Conservation (phyloP, 2,329 filamentous ascomycete species). For the Colletotrichum sansevieriae region DNA sequence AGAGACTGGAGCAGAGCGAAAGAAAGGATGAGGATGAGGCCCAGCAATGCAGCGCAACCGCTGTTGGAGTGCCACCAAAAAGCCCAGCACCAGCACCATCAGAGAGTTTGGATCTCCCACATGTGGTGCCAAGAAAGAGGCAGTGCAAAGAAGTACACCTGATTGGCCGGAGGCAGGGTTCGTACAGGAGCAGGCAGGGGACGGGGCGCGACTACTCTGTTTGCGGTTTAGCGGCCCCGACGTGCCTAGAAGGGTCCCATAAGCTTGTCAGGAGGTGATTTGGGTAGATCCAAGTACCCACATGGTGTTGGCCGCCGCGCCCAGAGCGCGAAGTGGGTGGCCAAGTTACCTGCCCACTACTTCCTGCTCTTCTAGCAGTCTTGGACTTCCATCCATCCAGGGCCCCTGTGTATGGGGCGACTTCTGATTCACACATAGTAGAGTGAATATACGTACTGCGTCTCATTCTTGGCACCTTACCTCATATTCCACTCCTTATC, state of each 20-base stretch:
- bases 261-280: conserved; percentile 35
- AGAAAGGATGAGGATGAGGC: not conserved
- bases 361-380: not conserved
- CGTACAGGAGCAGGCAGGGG: conserved; percentile 28
- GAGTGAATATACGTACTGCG: not conserved
- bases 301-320: too few relatives aligned
- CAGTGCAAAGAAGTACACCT: conserved; percentile 42
- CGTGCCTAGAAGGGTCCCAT: conserved; percentile 32
- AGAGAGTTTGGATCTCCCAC: conserved; percentile 41
- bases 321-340: not conserved
- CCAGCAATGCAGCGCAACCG: not conserved
- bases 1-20: conserved; percentile 17
- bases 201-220: conserved; percentile 21
- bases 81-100: too few relatives aligned
- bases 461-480: not conserved
- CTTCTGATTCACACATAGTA: conserved; percentile 19
- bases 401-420: conserved; percentile 5
- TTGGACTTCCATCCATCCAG: not conserved
- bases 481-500: too few relatives aligned
- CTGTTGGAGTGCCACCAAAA: too few relatives aligned
- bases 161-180: conserved; percentile 18
- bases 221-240: conserved; percentile 27
- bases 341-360: conserved; percentile 24
- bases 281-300: conserved; percentile 26
- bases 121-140: conserved; percentile 42